phyloP scores from a whole-genome alignment of 2,329 filamentous ascomycete genomes.

The Cercospora sojina region DNA sequence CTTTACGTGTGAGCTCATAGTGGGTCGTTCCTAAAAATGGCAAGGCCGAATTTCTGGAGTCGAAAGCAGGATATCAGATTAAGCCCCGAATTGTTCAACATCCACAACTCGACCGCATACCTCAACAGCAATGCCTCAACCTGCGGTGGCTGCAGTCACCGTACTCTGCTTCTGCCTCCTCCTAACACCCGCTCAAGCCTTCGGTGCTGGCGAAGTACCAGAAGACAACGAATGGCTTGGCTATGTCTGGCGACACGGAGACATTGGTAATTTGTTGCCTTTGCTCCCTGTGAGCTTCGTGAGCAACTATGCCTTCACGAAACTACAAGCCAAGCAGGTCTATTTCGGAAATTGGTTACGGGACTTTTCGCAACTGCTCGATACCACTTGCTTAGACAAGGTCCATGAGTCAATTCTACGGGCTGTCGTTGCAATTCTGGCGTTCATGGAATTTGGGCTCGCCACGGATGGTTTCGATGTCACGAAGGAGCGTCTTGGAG shows the following conservation, averaged over 20 bases:
- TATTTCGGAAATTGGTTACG: slow-evolving; percentile 13
- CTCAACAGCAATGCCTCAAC: neutral
- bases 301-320: slow-evolving; percentile 2
- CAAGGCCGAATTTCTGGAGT: neutral
- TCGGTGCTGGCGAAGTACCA: neutral
- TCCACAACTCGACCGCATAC: neutral
- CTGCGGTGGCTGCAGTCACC: neutral
- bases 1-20: slow-evolving; percentile 5
- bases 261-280: neutral
- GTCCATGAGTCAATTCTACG: slow-evolving; percentile 3
- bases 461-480: slow-evolving; percentile 14
- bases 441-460: slow-evolving; percentile 8
- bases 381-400: slow-evolving; percentile 1
- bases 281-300: neutral
- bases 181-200: neutral
- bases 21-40: neutral
- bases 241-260: neutral
- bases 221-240: slow-evolving; percentile 5
- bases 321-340: neutral
- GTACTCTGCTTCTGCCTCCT: neutral
- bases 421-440: slow-evolving; percentile 7
- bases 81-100: neutral
- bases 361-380: slow-evolving; percentile 11
- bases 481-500: slow-evolving; percentile 15
- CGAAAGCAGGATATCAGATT: neutral